Percentiles rank a stretch among this genome's conserved stretches.
Conservation (phyloP, 768 basidiomycete genomes). For the Basidioascus undulatus region DNA sequence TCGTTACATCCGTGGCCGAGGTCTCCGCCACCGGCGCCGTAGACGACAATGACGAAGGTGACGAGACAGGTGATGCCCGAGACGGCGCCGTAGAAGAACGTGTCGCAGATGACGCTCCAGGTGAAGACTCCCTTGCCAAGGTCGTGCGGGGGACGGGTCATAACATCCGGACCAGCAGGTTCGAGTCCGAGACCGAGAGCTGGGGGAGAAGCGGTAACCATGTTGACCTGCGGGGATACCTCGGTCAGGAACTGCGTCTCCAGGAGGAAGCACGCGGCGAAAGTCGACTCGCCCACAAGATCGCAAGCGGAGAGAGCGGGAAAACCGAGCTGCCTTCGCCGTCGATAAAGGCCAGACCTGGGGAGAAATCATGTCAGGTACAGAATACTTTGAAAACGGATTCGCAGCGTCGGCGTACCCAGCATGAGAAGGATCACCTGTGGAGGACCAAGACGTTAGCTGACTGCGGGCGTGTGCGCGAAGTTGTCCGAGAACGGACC, state of each 20-base stretch:
- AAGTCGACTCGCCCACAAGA: slow-evolving; percentile 13
- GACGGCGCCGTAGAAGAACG: slow-evolving; percentile 19
- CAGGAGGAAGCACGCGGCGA: neutral
- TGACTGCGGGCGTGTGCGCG: too few relatives aligned
- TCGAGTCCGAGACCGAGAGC: slow-evolving; percentile 34
- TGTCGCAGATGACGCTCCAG: slow-evolving; percentile 16
- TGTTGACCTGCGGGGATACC: slow-evolving; percentile 25
- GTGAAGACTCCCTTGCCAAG: slow-evolving; percentile 19
- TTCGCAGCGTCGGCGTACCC: too few relatives aligned
- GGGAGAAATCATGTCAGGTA: too few relatives aligned
- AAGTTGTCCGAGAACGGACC: too few relatives aligned
- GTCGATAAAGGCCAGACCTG: slow-evolving; percentile 33
- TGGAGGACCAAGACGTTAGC: too few relatives aligned
- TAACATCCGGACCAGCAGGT: slow-evolving; percentile 26
- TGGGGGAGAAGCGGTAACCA: slow-evolving; percentile 28
- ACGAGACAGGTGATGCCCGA: slow-evolving; percentile 17
- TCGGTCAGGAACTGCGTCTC: neutral
- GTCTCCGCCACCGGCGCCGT: slow-evolving; percentile 10
- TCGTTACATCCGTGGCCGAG: slow-evolving; percentile 19
- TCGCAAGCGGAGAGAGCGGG: slow-evolving; percentile 29
- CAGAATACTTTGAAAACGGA: too few relatives aligned
- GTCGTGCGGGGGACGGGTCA: slow-evolving; percentile 24
- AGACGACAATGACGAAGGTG: slow-evolving; percentile 21
- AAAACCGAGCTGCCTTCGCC: slow-evolving; percentile 25
- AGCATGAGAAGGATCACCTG: too few relatives aligned